Conservation (phyloP, 768 basidiomycete species). For the Boletus barrowsii region DNA sequence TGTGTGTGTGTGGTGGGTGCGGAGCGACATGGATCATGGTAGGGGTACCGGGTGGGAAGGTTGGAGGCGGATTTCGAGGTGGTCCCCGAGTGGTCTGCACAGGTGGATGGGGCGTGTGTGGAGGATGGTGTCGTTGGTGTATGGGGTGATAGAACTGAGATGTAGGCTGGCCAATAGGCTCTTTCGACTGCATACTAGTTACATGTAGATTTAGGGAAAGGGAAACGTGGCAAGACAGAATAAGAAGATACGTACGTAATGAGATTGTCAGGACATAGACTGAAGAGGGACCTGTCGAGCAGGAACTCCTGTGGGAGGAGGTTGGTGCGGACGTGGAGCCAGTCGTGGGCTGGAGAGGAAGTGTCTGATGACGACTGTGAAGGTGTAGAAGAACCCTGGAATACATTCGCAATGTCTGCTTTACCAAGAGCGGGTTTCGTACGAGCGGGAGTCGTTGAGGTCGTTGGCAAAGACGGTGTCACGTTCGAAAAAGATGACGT, state of each 20-base stretch:
- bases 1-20: conserved; percentile 35
- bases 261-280: conserved; percentile 40
- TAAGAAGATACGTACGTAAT: conserved; percentile 49
- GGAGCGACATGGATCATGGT: conserved; percentile 61
- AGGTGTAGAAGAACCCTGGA: conserved; percentile 37
- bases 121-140: conserved; percentile 43
- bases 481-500: conserved; percentile 24
- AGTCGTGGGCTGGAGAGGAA: conserved; percentile 71
- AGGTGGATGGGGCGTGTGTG: conserved; percentile 40
- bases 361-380: conserved; percentile 52
- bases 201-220: conserved; percentile 3
- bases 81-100: conserved; percentile 38
- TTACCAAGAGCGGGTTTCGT: conserved; percentile 30
- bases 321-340: conserved; percentile 48
- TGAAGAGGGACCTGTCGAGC: conserved; percentile 41
- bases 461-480: conserved; percentile 22
- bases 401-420: conserved; percentile 41
- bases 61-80: conserved; percentile 49
- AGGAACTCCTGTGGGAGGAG: conserved; percentile 53
- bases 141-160: conserved; percentile 40
- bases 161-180: conserved; percentile 41
- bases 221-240: background rate
- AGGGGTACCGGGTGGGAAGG: conserved; percentile 63
- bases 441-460: conserved; percentile 34
- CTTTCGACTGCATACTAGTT: conserved; percentile 42